A percentile compares a stretch with the other conserved stretches of the same genome.
Evolutionary conservation across 2,329 filamentous ascomycete genomes (phyloP).

Genomic region (Hymenoscyphus fructigenus): DNA sequence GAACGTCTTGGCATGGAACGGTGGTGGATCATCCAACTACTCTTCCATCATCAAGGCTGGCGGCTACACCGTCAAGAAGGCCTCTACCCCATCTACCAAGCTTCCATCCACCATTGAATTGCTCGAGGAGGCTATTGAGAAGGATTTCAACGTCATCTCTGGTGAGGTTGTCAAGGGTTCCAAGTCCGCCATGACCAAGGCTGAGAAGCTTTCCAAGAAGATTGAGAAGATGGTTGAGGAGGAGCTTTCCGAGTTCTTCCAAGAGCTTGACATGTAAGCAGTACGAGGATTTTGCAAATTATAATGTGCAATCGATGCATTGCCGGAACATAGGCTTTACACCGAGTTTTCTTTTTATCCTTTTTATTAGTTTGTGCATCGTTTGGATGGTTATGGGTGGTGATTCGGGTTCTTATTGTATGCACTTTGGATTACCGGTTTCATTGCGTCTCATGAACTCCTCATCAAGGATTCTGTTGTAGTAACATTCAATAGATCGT

Average conservation of each 20-base stretch:
- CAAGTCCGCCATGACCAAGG: slow-evolving; percentile 54
- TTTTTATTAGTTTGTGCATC: slow-evolving; percentile 28
- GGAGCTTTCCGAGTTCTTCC: slow-evolving; percentile 59
- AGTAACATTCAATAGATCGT: slow-evolving; percentile 26
- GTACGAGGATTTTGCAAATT: slow-evolving; percentile 15
- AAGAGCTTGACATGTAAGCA: slow-evolving; percentile 42
- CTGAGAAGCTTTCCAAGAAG: slow-evolving; percentile 62
- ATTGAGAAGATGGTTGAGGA: slow-evolving; percentile 61
- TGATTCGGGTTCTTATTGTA: slow-evolving; percentile 29
- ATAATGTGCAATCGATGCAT: slow-evolving; percentile 24
- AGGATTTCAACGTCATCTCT: slow-evolving; percentile 55
- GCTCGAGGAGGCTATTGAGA: slow-evolving; percentile 58
- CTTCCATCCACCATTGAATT: slow-evolving; percentile 57
- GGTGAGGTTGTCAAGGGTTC: slow-evolving; percentile 56
- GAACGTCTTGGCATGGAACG: slow-evolving; percentile 99
- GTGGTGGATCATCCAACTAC: slow-evolving; percentile 92
- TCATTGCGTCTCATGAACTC: slow-evolving; percentile 28
- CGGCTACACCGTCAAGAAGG: slow-evolving; percentile 61
- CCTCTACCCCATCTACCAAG: slow-evolving; percentile 44
- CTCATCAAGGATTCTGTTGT: slow-evolving; percentile 18
- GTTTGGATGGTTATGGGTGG: slow-evolving; percentile 32
- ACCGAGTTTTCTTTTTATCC: slow-evolving; percentile 24
- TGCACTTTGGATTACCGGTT: slow-evolving; percentile 35
- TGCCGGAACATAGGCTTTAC: slow-evolving; percentile 18
- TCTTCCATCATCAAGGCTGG: slow-evolving; percentile 74